These are phyloP conservation scores for Phytophthora europaea DNA, from an alignment of 352 stramenopile species.

Conservation along the genomic window DNA sequence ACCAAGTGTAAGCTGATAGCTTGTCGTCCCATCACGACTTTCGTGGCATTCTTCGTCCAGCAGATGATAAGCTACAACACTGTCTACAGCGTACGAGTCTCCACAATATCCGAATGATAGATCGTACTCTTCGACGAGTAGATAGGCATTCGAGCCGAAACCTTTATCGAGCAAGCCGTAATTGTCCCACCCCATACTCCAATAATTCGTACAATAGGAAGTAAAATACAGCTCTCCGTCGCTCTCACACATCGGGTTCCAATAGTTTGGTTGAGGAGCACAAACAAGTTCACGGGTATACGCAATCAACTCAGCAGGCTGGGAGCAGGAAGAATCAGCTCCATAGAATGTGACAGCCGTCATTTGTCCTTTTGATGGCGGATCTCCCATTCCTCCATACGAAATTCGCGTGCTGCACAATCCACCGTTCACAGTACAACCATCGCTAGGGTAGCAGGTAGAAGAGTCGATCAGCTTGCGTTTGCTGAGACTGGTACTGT, in stretches of 20 bases:
- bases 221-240: background rate
- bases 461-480: conserved; percentile 3
- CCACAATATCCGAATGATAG: background rate
- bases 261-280: background rate
- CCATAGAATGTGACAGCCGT: background rate
- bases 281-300: conserved; percentile 8
- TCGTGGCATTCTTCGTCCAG: conserved; percentile 16
- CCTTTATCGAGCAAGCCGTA: background rate
- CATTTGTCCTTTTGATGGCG: background rate
- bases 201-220: conserved; percentile 9
- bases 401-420: conserved; percentile 4
- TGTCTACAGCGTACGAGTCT: background rate
- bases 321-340: conserved; percentile 12
- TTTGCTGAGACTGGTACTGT: background rate
- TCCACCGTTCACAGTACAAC: background rate
- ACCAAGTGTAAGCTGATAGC: conserved; percentile 9
- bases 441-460: background rate
- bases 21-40: background rate
- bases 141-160: conserved; percentile 10
- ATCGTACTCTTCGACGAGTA: conserved; percentile 18
- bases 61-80: conserved; percentile 6
- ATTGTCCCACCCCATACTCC: background rate
- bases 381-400: conserved; percentile 11
- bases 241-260: background rate
- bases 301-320: background rate